These are phyloP conservation scores for Penicillium odoratum DNA, from an alignment of 495 filamentous ascomycete species.

Conservation along the genomic window DNA sequence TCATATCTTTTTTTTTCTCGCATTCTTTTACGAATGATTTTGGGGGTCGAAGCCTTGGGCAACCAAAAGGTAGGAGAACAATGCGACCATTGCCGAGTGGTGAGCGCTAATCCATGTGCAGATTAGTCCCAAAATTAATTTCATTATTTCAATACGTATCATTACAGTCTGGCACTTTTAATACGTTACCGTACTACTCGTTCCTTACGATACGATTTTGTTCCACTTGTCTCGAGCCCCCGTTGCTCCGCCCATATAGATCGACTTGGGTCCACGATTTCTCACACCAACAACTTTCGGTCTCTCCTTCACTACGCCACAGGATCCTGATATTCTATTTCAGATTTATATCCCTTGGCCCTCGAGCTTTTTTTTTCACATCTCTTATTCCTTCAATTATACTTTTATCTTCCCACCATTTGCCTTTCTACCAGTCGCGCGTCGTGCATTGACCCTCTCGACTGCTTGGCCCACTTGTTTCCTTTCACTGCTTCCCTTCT, in stretches of 20 bases:
- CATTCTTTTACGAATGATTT: not conserved
- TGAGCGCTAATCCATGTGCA: not conserved
- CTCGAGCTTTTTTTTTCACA: not conserved
- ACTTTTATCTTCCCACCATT: not conserved
- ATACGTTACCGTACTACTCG: slow-evolving; percentile 8
- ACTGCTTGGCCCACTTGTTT: not conserved
- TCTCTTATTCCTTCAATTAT: not conserved
- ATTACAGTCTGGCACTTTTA: slow-evolving; percentile 9
- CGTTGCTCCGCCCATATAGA: slow-evolving; percentile 10
- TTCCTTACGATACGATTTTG: slow-evolving; percentile 3
- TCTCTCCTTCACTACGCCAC: slow-evolving; percentile 7
- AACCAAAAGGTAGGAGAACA: not conserved
- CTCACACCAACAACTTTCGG: not conserved
- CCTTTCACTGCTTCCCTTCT: not conserved
- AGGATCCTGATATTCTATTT: not conserved
- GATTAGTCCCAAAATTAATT: not conserved
- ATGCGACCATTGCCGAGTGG: not conserved
- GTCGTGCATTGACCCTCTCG: not conserved
- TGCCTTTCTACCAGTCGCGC: not conserved
- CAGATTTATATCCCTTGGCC: not conserved
- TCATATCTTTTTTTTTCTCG: not conserved
- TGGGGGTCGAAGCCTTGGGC: not conserved
- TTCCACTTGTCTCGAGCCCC: not conserved
- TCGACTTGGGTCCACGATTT: slow-evolving; percentile 7
- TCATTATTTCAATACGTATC: slow-evolving; percentile 4